Percentiles rank a stretch among this genome's conserved stretches.
phyloP scores from a whole-genome alignment of 331 rosid species.

The Malus hybrid region DNA sequence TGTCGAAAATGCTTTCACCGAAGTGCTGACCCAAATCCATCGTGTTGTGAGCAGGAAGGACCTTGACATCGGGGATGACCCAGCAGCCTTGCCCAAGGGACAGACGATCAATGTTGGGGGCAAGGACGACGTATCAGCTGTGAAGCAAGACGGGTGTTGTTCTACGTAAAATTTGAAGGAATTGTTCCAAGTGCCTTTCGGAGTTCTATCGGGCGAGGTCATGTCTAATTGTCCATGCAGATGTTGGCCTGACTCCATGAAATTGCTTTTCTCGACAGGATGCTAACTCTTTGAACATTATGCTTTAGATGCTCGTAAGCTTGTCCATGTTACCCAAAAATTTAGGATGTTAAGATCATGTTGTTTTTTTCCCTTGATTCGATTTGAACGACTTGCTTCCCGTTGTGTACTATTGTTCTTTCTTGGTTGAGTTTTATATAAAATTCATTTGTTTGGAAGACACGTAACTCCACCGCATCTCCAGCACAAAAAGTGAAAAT shows the following conservation, averaged over 20 bases:
- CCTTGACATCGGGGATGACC: conserved; percentile 65
- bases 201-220: conserved; percentile 13
- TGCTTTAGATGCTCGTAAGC: conserved; percentile 22
- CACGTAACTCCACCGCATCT: too few species aligned
- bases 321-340: conserved; percentile 20
- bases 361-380: conserved; percentile 10
- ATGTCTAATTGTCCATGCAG: conserved; percentile 22
- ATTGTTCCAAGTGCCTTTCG: conserved; percentile 5
- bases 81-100: conserved; percentile 70
- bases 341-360: conserved; percentile 7
- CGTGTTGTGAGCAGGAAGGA: conserved; percentile 62
- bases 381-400: conserved; percentile 5
- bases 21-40: conserved; percentile 52
- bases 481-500: too few species aligned
- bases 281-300: conserved; percentile 12
- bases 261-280: conserved; percentile 23
- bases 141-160: conserved; percentile 71
- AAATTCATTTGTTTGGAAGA: not conserved
- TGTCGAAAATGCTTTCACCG: conserved; percentile 69
- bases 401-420: conserved; percentile 14
- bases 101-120: conserved; percentile 56
- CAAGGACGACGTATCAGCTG: conserved; percentile 70
- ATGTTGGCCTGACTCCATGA: conserved; percentile 15
- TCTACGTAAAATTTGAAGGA: conserved; percentile 30
- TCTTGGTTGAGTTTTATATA: not conserved